Percentiles rank a stretch among this genome's conserved stretches.
Conservation (phyloP, 768 basidiomycete species). For the Strobilomyces confusus region DNA sequence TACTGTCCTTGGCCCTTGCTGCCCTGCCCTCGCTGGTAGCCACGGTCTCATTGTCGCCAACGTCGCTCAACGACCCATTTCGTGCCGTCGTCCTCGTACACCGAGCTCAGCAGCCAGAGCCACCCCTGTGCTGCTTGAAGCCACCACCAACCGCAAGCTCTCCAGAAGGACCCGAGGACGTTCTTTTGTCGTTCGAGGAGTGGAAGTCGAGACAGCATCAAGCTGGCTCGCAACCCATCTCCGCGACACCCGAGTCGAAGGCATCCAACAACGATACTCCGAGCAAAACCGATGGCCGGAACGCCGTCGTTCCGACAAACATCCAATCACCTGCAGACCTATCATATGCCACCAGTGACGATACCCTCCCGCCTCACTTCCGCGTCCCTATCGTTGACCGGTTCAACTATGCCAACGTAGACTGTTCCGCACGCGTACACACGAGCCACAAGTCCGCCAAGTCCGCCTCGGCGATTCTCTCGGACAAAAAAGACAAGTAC, state of each 20-base stretch:
- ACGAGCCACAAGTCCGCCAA: conserved; percentile 77
- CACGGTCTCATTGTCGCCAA: conserved; percentile 28
- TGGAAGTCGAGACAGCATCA: conserved; percentile 74
- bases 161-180: conserved; percentile 49
- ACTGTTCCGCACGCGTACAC: conserved; percentile 93
- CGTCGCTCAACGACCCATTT: conserved; percentile 56
- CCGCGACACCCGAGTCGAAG: conserved; percentile 8
- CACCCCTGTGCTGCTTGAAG: conserved; percentile 66
- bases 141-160: conserved; percentile 37
- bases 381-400: conserved; percentile 76
- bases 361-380: conserved; percentile 53
- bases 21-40: conserved; percentile 29
- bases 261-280: not conserved
- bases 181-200: conserved; percentile 80
- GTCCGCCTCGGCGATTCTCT: conserved; percentile 78
- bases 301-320: conserved; percentile 8
- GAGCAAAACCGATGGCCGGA: not conserved
- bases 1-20: conserved; percentile 36
- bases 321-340: conserved; percentile 13
- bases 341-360: conserved; percentile 10
- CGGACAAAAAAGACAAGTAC: conserved; percentile 88
- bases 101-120: conserved; percentile 44
- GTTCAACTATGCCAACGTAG: conserved; percentile 91
- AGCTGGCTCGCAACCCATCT: conserved; percentile 30
- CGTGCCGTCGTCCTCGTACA: conserved; percentile 48